Evolutionary conservation across 306 rosid species (phyloP), one percentile per base, ranked within the genome.

Genomic region (Cicer yamashitae): DNA sequence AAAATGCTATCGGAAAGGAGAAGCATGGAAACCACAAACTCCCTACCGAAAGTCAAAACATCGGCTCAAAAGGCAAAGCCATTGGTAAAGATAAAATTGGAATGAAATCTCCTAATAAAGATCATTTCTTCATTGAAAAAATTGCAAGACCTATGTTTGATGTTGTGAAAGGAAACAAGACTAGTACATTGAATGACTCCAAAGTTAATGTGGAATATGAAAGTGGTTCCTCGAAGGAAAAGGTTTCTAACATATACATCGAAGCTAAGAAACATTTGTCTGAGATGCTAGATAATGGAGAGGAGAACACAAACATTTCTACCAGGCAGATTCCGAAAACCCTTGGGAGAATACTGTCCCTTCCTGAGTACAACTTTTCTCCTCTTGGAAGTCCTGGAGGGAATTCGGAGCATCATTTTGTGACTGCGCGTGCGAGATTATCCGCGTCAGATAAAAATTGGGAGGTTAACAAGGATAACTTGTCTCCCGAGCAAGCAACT

Each of bases 201-300:
- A 86, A 87, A 82, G 74, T 74, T 51, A 76, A 66, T 10, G 25
- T 20, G 59, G 87, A 82, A 67, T 73, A 50, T 17, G 90, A 85
- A 82, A 73, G 53, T 78, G 86, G 70, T 72, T 15, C 66, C 79
- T 60, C 81, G 45, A 68, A 60, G 50, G 84, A 68, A 78, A 81
- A 77, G 70, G 85, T 84, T 70, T 85, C 97, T 41, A 86, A 82
- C 79, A 79, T 91, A 83, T 94, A 94, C 74, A 40, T 74, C 8
- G 96, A 94, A 86, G 96, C 98, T 47, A 90, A 82, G 89, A 94
- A 89, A 81, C 98, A 91, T 85, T 86, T 94, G 25, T 88, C 87
- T 41, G 97, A 91, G 84, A 84, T 91, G 88, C 84, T 90, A 71
- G 85, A 88, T 76, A 85, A 79, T 65, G 96, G 82, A 76, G 89